Evolutionary conservation across 352 stramenopile genomes (phyloP).

Genomic region (Phytopythium mirpurense): DNA sequence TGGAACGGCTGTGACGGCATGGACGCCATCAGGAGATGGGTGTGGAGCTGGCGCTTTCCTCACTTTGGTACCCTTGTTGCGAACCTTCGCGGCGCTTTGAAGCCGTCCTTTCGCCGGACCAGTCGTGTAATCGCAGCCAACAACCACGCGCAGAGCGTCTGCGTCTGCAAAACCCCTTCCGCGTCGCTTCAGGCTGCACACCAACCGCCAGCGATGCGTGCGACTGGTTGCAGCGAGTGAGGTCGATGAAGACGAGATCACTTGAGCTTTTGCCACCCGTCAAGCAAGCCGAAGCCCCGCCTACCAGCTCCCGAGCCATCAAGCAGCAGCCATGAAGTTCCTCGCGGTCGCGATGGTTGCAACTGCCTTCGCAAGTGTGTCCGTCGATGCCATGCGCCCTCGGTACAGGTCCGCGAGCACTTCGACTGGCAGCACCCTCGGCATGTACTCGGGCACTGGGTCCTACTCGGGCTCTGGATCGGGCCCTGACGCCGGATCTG

Average conservation of each 20-base stretch:
- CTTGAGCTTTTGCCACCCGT: not conserved
- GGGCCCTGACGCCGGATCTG: not conserved
- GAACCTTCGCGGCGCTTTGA: no score
- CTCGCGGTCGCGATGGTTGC: not conserved
- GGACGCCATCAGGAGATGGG: not conserved
- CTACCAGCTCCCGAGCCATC: not conserved
- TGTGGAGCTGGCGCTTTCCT: not conserved
- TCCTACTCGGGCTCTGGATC: conserved; percentile 1
- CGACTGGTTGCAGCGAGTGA: no score
- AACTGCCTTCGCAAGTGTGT: no score
- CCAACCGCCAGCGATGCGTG: not conserved
- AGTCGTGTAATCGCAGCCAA: no score
- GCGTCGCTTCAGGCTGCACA: not conserved
- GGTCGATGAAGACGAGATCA: no score
- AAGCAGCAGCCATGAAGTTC: not conserved
- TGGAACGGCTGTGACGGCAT: not conserved
- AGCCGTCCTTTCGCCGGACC: no score
- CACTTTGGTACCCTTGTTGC: no score
- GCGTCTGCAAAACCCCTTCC: not conserved
- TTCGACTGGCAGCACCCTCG: not conserved
- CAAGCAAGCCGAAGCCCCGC: not conserved
- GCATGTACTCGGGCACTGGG: not conserved
- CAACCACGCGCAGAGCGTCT: not conserved
- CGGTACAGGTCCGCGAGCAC: no score
- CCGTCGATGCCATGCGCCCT: no score